A percentile compares a stretch with the other conserved stretches of the same genome.
phyloP scores from a whole-genome alignment of 495 filamentous ascomycete species.

The Lophium mytilinum region DNA sequence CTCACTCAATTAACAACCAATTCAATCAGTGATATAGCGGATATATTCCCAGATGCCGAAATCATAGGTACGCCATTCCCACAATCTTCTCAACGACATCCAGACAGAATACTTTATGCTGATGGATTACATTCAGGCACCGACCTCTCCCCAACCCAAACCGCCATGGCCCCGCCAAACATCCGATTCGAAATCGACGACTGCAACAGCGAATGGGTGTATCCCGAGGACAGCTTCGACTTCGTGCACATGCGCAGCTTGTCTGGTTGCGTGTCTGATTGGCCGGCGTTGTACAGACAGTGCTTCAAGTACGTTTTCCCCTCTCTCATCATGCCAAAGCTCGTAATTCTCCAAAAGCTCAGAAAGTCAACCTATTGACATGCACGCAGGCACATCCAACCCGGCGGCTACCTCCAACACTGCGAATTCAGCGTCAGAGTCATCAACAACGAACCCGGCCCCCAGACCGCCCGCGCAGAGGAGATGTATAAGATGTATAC shows the following conservation, averaged over 20 bases:
- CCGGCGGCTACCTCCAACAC: conserved; percentile 22
- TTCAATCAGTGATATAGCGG: conserved; percentile 20
- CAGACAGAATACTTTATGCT: neutral
- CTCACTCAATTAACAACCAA: neutral
- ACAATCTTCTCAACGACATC: neutral
- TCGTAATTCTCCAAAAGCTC: neutral
- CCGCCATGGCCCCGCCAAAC: conserved; percentile 21
- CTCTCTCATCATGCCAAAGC: neutral
- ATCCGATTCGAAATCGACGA: conserved; percentile 30
- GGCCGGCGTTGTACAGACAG: conserved; percentile 17
- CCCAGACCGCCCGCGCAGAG: neutral
- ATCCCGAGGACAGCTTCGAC: conserved; percentile 20
- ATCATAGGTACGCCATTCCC: conserved; percentile 12
- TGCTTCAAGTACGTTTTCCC: conserved; percentile 5
- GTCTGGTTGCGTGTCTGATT: conserved; percentile 18
- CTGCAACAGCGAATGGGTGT: conserved; percentile 19
- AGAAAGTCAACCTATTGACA: neutral
- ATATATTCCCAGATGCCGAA: conserved; percentile 16
- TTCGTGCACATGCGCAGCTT: conserved; percentile 25
- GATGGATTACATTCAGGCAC: conserved; percentile 6
- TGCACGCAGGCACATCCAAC: conserved; percentile 16
- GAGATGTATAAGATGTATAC: conserved; percentile 9
- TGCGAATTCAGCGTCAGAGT: conserved; percentile 13
- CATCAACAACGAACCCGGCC: conserved; percentile 6
- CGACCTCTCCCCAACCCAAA: conserved; percentile 23